Evolutionary conservation across 495 filamentous ascomycete genomes (phyloP).

Genomic region (Saxophila tyrrhenica): DNA sequence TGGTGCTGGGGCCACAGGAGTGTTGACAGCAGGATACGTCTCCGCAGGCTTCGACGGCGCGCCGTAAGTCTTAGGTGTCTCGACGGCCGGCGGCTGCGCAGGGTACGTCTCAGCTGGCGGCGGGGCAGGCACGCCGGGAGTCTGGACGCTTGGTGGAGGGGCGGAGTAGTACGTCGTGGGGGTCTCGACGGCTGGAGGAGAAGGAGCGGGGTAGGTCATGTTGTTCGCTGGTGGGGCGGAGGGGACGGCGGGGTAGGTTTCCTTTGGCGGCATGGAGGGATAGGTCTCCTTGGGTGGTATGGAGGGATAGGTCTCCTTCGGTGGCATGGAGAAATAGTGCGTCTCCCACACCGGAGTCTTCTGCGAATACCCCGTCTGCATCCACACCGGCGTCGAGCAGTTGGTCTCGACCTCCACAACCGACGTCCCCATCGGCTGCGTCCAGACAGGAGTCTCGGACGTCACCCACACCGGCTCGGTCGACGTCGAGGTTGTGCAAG

Average conservation of each 20-base stretch:
- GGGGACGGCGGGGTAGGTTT: background rate
- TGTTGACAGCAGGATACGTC: background rate
- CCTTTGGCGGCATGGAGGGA: background rate
- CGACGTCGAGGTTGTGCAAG: background rate
- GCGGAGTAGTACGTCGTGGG: no score
- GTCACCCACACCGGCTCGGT: background rate
- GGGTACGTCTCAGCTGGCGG: no score
- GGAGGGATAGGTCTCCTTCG: background rate
- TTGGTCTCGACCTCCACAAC: background rate
- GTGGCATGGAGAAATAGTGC: background rate
- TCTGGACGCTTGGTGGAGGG: no score
- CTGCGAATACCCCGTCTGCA: no score
- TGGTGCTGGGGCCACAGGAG: background rate
- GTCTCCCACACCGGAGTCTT: background rate
- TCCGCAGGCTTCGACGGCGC: no score
- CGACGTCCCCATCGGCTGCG: background rate
- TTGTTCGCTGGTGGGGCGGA: background rate
- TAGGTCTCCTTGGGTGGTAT: background rate
- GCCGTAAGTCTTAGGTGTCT: background rate
- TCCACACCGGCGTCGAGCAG: background rate
- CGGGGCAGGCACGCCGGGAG: no score
- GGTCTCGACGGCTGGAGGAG: background rate
- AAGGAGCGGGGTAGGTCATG: background rate
- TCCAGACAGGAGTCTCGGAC: background rate
- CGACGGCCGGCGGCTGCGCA: no score